These are phyloP conservation scores for Cercospora citrullina DNA, from an alignment of 2,329 filamentous ascomycete species.

Conservation along the genomic window DNA sequence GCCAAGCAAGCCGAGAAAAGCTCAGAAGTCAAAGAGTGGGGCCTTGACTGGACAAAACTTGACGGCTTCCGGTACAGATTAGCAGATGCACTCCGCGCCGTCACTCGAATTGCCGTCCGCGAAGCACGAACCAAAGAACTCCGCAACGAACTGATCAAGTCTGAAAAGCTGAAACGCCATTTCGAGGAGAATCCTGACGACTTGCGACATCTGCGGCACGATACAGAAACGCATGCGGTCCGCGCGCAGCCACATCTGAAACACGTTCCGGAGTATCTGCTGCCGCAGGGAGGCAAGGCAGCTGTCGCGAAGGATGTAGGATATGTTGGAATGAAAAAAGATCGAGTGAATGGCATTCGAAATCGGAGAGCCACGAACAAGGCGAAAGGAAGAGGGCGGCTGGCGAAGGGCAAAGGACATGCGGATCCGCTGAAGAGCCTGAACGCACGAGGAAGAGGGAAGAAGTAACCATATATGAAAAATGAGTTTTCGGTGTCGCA, in stretches of 20 bases:
- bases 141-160: slow-evolving; percentile 84
- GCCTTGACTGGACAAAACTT: slow-evolving; percentile 91
- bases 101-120: slow-evolving; percentile 85
- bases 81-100: slow-evolving; percentile 84
- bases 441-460: slow-evolving; percentile 52
- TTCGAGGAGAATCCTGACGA: slow-evolving; percentile 97
- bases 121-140: slow-evolving; percentile 88
- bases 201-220: slow-evolving; percentile 81
- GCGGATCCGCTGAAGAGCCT: slow-evolving; percentile 84
- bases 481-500: background rate
- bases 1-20: slow-evolving; percentile 76
- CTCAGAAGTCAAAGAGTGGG: slow-evolving; percentile 83
- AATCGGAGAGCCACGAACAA: slow-evolving; percentile 45
- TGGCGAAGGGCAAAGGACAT: slow-evolving; percentile 62
- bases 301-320: slow-evolving; percentile 66
- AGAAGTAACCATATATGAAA: slow-evolving; percentile 28
- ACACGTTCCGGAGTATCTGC: slow-evolving; percentile 89
- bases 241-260: slow-evolving; percentile 85
- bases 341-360: slow-evolving; percentile 52
- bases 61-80: slow-evolving; percentile 94
- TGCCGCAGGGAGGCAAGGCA: slow-evolving; percentile 73
- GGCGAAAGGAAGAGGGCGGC: slow-evolving; percentile 52
- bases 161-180: slow-evolving; percentile 89
- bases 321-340: slow-evolving; percentile 67
- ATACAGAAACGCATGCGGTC: slow-evolving; percentile 80